Evolutionary conservation across 176 grass and related monocot genomes (phyloP).

Genomic region (Carex cristatella): DNA sequence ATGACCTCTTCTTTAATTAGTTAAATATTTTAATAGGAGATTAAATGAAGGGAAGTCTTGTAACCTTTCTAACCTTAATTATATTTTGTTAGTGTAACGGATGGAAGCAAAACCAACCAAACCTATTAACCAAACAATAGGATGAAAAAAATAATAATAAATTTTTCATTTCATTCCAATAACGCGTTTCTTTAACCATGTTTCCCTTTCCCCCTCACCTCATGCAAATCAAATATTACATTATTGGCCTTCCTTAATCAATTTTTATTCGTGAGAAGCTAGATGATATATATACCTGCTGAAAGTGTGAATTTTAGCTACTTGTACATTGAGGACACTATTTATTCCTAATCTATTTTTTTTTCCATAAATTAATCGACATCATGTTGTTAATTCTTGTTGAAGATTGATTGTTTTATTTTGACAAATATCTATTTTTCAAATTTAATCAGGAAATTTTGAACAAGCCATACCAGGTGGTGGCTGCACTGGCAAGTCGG

Average conservation of each 20-base stretch:
- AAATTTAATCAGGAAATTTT: neutral
- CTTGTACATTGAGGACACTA: no score
- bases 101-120: neutral
- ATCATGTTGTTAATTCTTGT: neutral
- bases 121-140: neutral
- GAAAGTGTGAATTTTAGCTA: no score
- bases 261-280: no score
- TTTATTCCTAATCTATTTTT: no score
- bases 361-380: neutral
- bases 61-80: neutral
- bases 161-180: neutral
- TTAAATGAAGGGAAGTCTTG: neutral
- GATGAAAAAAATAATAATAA: neutral
- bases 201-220: neutral
- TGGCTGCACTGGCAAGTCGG: constrained; percentile 22
- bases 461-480: neutral
- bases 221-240: neutral
- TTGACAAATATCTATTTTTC: neutral
- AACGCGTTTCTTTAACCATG: neutral
- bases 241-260: neutral
- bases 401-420: neutral
- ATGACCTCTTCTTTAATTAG: neutral
- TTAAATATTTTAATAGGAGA: neutral
- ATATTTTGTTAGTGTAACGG: neutral
- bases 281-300: no score